These are phyloP conservation scores for Aquanectria penicillioides DNA, from an alignment of 2,329 filamentous ascomycete genomes.

Conservation along the genomic window DNA sequence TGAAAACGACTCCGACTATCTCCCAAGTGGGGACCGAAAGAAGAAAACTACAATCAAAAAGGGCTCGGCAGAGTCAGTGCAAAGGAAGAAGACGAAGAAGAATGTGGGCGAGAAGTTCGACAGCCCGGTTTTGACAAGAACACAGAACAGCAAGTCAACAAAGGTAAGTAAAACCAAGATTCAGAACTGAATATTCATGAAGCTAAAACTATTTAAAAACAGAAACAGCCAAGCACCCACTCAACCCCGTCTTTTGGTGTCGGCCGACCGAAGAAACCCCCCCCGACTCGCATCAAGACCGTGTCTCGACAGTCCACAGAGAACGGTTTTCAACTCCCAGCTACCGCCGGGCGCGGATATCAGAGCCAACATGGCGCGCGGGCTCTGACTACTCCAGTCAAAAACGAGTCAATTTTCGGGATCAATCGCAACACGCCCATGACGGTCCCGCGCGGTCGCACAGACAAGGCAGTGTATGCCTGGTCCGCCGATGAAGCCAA, in stretches of 20 bases:
- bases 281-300: background rate
- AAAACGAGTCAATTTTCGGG: constrained; percentile 35
- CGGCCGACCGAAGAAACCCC: background rate
- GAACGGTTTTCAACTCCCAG: background rate
- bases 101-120: background rate
- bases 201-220: too few relatives aligned
- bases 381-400: background rate
- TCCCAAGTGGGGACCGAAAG: constrained; percentile 18
- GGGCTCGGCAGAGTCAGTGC: background rate
- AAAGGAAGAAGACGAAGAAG: constrained; percentile 26
- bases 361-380: background rate
- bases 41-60: constrained; percentile 17
- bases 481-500: constrained; percentile 38
- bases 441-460: constrained; percentile 8
- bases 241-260: background rate
- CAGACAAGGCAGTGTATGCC: constrained; percentile 29
- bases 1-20: constrained; percentile 31
- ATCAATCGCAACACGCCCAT: constrained; percentile 28
- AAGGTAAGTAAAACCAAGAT: background rate
- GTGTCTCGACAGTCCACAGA: background rate
- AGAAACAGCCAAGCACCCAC: too few relatives aligned
- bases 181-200: too few relatives aligned
- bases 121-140: too few relatives aligned
- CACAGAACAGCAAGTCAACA: too few relatives aligned
- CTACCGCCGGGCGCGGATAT: background rate